These are phyloP conservation scores for Mucor irregularis DNA, from an alignment of 371 early-diverging fungal species.

Conservation along the genomic window DNA sequence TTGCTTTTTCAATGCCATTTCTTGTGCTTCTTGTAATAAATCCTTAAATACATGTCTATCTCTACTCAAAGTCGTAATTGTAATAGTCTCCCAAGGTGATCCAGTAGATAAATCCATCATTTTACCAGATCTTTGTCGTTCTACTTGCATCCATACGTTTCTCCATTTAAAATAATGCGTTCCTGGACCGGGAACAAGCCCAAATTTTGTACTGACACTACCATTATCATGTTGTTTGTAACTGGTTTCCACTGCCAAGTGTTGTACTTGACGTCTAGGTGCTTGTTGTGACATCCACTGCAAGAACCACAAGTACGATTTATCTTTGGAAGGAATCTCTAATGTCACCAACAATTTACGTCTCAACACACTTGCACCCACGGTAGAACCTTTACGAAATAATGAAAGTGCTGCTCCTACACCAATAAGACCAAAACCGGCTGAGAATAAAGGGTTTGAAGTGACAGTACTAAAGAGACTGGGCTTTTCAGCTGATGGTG, in stretches of 20 bases:
- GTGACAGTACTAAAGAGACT: constrained; percentile 35
- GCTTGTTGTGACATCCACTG: constrained; percentile 84
- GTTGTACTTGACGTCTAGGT: constrained; percentile 61
- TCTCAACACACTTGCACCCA: constrained; percentile 68
- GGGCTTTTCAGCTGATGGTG: not conserved
- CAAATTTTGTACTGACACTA: constrained; percentile 79
- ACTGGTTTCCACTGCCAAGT: constrained; percentile 86
- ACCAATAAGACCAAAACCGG: constrained; percentile 93
- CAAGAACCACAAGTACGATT: constrained; percentile 91
- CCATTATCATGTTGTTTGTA: constrained; percentile 93
- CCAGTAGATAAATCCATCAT: constrained; percentile 91
- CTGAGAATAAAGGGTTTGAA: constrained; percentile 91
- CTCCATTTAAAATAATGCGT: constrained; percentile 84
- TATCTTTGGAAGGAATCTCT: constrained; percentile 94
- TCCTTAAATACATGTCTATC: constrained; percentile 76
- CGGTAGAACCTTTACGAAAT: constrained; percentile 69
- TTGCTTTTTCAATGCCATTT: constrained; percentile 81
- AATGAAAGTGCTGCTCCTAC: constrained; percentile 85
- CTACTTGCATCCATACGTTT: constrained; percentile 87
- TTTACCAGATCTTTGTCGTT: constrained; percentile 80
- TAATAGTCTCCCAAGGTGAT: constrained; percentile 93
- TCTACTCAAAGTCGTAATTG: constrained; percentile 84
- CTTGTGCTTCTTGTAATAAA: constrained; percentile 83
- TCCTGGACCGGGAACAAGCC: constrained; percentile 92
- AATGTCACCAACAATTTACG: constrained; percentile 86